phyloP scores from a whole-genome alignment of 768 basidiomycete genomes.

The Termitomyces sp. region DNA sequence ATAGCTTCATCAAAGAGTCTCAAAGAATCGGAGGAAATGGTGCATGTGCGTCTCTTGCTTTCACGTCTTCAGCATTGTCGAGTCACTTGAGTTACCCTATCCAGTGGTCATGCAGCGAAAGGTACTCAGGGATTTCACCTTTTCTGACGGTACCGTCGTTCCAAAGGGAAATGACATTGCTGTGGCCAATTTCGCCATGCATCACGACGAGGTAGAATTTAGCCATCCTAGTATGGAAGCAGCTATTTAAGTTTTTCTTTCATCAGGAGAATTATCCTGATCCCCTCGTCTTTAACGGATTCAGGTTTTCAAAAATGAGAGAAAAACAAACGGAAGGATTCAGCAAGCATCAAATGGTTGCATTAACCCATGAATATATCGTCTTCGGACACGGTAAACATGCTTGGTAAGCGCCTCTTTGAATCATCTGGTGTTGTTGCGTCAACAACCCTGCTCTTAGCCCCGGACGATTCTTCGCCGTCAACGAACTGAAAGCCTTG shows the following conservation, averaged over 20 bases:
- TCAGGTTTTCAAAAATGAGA: slow-evolving; percentile 28
- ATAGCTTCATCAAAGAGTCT: slow-evolving; percentile 26
- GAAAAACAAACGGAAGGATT: slow-evolving; percentile 15
- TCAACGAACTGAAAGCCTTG: slow-evolving; percentile 31
- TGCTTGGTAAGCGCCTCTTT: background rate
- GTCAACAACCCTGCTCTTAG: slow-evolving; percentile 2
- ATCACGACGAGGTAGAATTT: slow-evolving; percentile 6
- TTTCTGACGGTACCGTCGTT: slow-evolving; percentile 20
- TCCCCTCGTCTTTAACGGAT: slow-evolving; percentile 29
- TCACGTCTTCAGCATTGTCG: background rate
- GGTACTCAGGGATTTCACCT: slow-evolving; percentile 16
- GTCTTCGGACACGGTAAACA: slow-evolving; percentile 5
- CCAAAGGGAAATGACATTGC: slow-evolving; percentile 18
- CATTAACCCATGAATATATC: background rate
- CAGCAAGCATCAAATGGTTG: background rate
- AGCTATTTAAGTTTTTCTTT: no score
- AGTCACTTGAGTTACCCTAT: background rate
- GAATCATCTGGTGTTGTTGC: background rate
- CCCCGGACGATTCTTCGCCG: slow-evolving; percentile 37
- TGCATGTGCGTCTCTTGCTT: slow-evolving; percentile 17
- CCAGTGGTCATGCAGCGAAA: slow-evolving; percentile 16
- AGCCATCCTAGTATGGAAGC: no score
- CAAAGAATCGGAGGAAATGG: slow-evolving; percentile 21
- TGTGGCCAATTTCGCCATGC: slow-evolving; percentile 3
- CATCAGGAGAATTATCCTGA: slow-evolving; percentile 11